Conservation (phyloP, 805 yeast genomes). For the Helenozyma rhizophorensis region DNA sequence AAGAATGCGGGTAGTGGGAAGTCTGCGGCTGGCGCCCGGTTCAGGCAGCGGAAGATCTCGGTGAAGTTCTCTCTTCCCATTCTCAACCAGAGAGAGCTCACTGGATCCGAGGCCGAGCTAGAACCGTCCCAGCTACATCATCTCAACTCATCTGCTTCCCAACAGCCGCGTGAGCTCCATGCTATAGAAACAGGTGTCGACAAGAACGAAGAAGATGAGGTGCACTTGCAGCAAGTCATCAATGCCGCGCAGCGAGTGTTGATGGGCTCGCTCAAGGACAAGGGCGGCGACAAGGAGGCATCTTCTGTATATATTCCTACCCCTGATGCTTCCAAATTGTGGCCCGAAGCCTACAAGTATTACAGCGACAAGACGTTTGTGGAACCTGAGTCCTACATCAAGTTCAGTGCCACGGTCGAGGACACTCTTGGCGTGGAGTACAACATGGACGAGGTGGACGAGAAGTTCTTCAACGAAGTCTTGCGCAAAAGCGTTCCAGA, state of each 20-base stretch:
- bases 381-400: slow-evolving; percentile 76
- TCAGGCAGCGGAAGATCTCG: slow-evolving; percentile 91
- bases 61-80: slow-evolving; percentile 84
- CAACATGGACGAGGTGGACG: slow-evolving; percentile 88
- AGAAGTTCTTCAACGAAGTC: slow-evolving; percentile 47
- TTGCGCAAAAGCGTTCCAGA: slow-evolving; percentile 36
- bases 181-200: slow-evolving; percentile 97
- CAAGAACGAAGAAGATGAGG: slow-evolving; percentile 95
- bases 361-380: slow-evolving; percentile 58
- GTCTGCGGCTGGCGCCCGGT: slow-evolving; percentile 56
- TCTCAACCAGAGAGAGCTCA: slow-evolving; percentile 71
- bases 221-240: slow-evolving; percentile 88
- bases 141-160: slow-evolving; percentile 45
- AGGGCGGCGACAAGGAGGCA: slow-evolving; percentile 11
- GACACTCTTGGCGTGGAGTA: slow-evolving; percentile 85
- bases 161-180: slow-evolving; percentile 79
- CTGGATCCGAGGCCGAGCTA: slow-evolving; percentile 58
- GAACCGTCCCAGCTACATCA: slow-evolving; percentile 42
- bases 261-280: slow-evolving; percentile 31
- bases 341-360: slow-evolving; percentile 73
- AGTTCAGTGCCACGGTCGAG: slow-evolving; percentile 93
- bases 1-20: slow-evolving; percentile 30
- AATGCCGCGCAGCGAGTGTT: slow-evolving; percentile 71
- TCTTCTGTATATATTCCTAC: slow-evolving; percentile 82
- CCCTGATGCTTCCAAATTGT: slow-evolving; percentile 83